These are phyloP conservation scores for Furcasterigmium sp. DNA, from an alignment of 2,329 filamentous ascomycete species.

Conservation along the genomic window DNA sequence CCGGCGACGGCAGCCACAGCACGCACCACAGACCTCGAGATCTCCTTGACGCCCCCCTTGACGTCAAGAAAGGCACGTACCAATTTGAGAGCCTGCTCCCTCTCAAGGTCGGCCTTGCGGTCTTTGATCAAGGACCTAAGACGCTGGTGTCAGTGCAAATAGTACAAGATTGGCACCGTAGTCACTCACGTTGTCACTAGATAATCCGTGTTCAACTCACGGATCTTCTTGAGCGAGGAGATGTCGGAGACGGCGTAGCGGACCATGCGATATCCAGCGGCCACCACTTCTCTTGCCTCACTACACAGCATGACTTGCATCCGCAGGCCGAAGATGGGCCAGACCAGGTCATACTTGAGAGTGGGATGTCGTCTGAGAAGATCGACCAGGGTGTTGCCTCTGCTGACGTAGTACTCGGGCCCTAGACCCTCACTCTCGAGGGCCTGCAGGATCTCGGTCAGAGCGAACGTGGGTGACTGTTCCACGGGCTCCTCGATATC, in stretches of 20 bases:
- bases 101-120: constrained; percentile 91
- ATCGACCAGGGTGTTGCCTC: constrained; percentile 89
- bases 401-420: constrained; percentile 91
- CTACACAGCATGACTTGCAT: constrained; percentile 96
- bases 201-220: constrained; percentile 83
- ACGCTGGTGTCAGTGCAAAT: constrained; percentile 5
- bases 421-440: constrained; percentile 83
- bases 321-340: constrained; percentile 88
- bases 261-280: constrained; percentile 88
- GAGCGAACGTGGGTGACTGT: constrained; percentile 77
- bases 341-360: constrained; percentile 93
- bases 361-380: constrained; percentile 92
- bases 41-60: constrained; percentile 82
- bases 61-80: constrained; percentile 92
- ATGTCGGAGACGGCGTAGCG: constrained; percentile 92
- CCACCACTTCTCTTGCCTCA: constrained; percentile 91
- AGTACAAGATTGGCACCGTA: neutral
- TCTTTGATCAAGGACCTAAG: constrained; percentile 84
- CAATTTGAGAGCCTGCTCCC: constrained; percentile 96
- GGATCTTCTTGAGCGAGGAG: constrained; percentile 82
- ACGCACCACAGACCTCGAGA: constrained; percentile 80
- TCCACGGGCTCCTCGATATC: constrained; percentile 67
- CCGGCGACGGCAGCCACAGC: constrained; percentile 90
- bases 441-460: constrained; percentile 85
- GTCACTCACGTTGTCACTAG: constrained; percentile 66